Conservation (phyloP, 305 asterid genomes). For the Fraxinus xanthoxyloides region DNA sequence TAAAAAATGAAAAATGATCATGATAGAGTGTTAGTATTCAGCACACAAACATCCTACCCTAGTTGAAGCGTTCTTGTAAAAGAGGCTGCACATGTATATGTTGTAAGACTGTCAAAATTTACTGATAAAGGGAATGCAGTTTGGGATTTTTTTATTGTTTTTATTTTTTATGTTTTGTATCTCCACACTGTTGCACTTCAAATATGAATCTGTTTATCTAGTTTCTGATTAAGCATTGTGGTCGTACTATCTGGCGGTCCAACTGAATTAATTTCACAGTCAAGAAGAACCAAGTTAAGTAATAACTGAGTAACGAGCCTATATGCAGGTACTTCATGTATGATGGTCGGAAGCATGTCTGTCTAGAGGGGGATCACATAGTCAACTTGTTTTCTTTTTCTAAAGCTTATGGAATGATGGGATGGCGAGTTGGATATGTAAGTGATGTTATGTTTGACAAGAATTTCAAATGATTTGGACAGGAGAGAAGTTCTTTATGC, state of each 20-base stretch:
- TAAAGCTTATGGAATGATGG: constrained; percentile 99
- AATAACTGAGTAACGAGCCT: not conserved
- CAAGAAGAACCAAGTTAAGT: not conserved
- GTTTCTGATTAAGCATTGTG: not conserved
- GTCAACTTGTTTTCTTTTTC: constrained; percentile 93
- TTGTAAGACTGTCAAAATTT: not conserved
- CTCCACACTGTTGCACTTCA: not conserved
- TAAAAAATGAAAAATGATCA: no score
- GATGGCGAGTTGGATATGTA: constrained; percentile 99
- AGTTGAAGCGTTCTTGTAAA: no score
- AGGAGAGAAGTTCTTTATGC: not conserved
- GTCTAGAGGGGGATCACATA: constrained; percentile 80
- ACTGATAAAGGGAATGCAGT: not conserved
- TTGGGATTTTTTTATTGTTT: not conserved
- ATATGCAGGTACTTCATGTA: constrained; percentile 91
- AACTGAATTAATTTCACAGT: not conserved
- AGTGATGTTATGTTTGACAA: constrained; percentile 33
- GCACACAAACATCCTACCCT: no score
- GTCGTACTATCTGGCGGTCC: not conserved
- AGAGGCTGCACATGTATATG: not conserved
- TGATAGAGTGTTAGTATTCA: no score
- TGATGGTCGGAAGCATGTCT: constrained; percentile 76
- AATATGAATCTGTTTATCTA: not conserved
- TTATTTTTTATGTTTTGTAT: not conserved
- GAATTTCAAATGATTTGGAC: not conserved